Evolutionary conservation across 192 early-diverging fungal species (phyloP).

Genomic region (Coemansia sp.): DNA sequence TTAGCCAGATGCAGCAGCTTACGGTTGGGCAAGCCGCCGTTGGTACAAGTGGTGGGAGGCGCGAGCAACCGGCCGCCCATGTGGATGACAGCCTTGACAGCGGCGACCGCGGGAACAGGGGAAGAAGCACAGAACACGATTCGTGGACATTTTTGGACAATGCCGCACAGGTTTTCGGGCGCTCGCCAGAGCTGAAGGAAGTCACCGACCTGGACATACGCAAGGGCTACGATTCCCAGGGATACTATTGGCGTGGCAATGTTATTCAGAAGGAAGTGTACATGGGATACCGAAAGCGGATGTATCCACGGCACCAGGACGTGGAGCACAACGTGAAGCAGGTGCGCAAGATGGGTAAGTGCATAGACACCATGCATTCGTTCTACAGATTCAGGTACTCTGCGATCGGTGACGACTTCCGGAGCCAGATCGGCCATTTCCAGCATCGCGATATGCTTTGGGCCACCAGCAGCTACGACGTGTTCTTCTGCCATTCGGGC

Average conservation of each 20-base stretch:
- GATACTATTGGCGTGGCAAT: slow-evolving; percentile 58
- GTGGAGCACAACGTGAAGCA: slow-evolving; percentile 43
- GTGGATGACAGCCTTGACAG: neutral
- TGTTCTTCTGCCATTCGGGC: slow-evolving; percentile 39
- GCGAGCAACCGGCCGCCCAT: neutral
- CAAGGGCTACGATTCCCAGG: slow-evolving; percentile 59
- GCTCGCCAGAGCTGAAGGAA: slow-evolving; percentile 31
- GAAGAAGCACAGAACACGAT: slow-evolving; percentile 6
- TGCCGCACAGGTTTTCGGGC: slow-evolving; percentile 49
- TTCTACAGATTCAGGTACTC: slow-evolving; percentile 39
- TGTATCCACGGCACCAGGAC: slow-evolving; percentile 55
- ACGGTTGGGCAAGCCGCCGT: slow-evolving; percentile 11
- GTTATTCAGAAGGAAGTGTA: slow-evolving; percentile 32
- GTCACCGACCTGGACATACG: slow-evolving; percentile 23
- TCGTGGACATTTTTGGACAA: slow-evolving; percentile 47
- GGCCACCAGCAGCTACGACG: slow-evolving; percentile 48
- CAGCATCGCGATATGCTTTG: slow-evolving; percentile 55
- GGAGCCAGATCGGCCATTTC: slow-evolving; percentile 47
- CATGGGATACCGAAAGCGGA: slow-evolving; percentile 50
- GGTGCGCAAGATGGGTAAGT: slow-evolving; percentile 22
- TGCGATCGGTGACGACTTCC: slow-evolving; percentile 21
- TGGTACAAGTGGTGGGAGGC: neutral
- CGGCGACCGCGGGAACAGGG: slow-evolving; percentile 2
- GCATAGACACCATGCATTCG: slow-evolving; percentile 13
- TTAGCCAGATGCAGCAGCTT: slow-evolving; percentile 45